These are phyloP conservation scores for Podaxis sp. DNA, from an alignment of 768 basidiomycete genomes.

Conservation along the genomic window DNA sequence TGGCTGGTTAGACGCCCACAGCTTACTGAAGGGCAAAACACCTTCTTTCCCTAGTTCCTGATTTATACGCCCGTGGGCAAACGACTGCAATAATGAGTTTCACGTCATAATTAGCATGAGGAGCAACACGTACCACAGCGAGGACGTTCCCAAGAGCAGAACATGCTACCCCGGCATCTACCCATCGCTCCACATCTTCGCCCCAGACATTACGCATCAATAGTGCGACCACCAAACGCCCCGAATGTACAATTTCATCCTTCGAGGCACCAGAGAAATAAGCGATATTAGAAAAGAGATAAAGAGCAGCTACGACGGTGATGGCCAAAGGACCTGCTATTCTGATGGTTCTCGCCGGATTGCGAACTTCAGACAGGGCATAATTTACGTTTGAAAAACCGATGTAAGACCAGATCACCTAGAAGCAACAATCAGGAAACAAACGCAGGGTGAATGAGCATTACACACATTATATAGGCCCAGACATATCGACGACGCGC, in stretches of 20 bases:
- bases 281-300: constrained; percentile 61
- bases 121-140: constrained; percentile 32
- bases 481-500: constrained; percentile 51
- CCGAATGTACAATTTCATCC: constrained; percentile 55
- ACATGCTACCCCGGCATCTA: constrained; percentile 42
- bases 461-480: constrained; percentile 47
- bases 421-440: neutral
- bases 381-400: constrained; percentile 73
- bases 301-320: constrained; percentile 48
- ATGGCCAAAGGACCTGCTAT: constrained; percentile 67
- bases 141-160: constrained; percentile 61
- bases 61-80: constrained; percentile 36
- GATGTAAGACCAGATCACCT: constrained; percentile 51
- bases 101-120: constrained; percentile 14
- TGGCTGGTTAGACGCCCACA: constrained; percentile 57
- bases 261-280: constrained; percentile 71
- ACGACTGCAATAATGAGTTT: constrained; percentile 16
- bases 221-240: constrained; percentile 61
- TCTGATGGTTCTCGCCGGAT: constrained; percentile 61
- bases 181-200: constrained; percentile 41
- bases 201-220: constrained; percentile 71
- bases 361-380: constrained; percentile 57
- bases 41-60: constrained; percentile 61
- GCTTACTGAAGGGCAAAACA: constrained; percentile 49
- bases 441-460: neutral